Conservation (phyloP, 2,329 filamentous ascomycete genomes). For the Apiospora pterosperma region DNA sequence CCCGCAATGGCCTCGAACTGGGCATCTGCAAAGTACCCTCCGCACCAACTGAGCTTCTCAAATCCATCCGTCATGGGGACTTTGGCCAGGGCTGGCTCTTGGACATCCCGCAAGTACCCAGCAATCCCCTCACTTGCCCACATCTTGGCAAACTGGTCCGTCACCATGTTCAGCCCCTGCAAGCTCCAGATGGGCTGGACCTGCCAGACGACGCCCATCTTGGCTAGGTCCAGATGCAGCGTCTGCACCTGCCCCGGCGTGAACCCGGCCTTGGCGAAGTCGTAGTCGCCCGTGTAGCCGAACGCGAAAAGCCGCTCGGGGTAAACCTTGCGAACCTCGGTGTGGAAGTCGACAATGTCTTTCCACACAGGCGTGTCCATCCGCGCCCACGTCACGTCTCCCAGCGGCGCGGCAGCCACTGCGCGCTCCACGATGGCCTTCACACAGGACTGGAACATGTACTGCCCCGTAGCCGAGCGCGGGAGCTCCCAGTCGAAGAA, state of each 20-base stretch:
- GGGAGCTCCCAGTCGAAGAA: constrained; percentile 34
- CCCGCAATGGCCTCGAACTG: constrained; percentile 32
- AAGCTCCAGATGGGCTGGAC: constrained; percentile 37
- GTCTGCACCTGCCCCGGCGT: constrained; percentile 26
- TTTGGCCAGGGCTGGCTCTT: constrained; percentile 20
- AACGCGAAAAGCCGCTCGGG: constrained; percentile 35
- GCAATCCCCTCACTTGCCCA: constrained; percentile 33
- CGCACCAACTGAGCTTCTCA: constrained; percentile 32
- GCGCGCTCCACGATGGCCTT: constrained; percentile 30
- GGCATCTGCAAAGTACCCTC: constrained; percentile 32
- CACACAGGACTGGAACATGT: constrained; percentile 28
- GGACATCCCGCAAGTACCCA: constrained; percentile 27
- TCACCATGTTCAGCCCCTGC: constrained; percentile 30
- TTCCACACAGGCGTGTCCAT: constrained; percentile 32
- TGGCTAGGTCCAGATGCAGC: constrained; percentile 29
- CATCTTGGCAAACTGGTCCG: constrained; percentile 29
- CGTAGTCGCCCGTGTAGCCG: constrained; percentile 34
- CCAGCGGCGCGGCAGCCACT: constrained; percentile 30
- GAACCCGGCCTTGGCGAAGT: constrained; percentile 32
- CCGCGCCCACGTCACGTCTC: constrained; percentile 34
- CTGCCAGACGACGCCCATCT: constrained; percentile 36
- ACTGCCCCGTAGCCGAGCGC: constrained; percentile 30
- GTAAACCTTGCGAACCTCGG: constrained; percentile 27
- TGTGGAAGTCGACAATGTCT: constrained; percentile 34
- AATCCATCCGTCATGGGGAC: constrained; percentile 29